Evolutionary conservation across 2,329 filamentous ascomycete genomes (phyloP), one percentile per base, ranked within the genome.

Genomic region (Xylariomycetidae sp.): DNA sequence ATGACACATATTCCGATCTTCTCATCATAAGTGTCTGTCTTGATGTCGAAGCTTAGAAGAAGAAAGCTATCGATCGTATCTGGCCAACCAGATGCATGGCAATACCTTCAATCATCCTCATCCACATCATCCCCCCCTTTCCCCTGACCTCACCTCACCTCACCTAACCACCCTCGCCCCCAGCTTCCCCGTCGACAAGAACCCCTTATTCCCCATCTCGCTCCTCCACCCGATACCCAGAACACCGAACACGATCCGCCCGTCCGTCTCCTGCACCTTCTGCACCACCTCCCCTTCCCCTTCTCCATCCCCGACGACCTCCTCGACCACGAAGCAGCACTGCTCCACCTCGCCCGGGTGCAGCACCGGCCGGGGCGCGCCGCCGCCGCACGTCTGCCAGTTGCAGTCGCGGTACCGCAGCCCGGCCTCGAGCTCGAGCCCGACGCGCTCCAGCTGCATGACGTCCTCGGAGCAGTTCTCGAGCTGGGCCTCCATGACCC

Each of bases 391-490:
- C 19, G 56, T 51, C 34, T 68, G 66, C 74, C 75, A 79, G 48
- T 82, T 81, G 43, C 74, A 72, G 39, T 75, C 74, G 25, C 61
- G 61, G 45, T 69, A 75, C 28, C 50, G 48, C 31, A 80, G 56
- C 4, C 73, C 72, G 2, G 61, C 49, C 42, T 71, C 72, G 6
- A 73, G 61, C 33, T 79, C 70, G 36, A 82, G 57, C 19, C 63
- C 62, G 18, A 80, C 75, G 40, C 66, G 67, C 61, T 94, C 86
- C 32, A 98, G 71, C 53, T 85, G 77, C 45, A 97, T 83, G 4
- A 80, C 69, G 27, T 82, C 81, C 56, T 96, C 89, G 29, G 87
- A 87, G 54, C 89, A 85, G 60, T 97, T 98, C 67, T 98, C 92
- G 38, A 98, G 63, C 64, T 98, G 92, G 16, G 90, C 92, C 61